These are phyloP conservation scores for Trichophyton schoenleinii DNA, from an alignment of 2,329 filamentous ascomycete genomes.

Conservation along the genomic window DNA sequence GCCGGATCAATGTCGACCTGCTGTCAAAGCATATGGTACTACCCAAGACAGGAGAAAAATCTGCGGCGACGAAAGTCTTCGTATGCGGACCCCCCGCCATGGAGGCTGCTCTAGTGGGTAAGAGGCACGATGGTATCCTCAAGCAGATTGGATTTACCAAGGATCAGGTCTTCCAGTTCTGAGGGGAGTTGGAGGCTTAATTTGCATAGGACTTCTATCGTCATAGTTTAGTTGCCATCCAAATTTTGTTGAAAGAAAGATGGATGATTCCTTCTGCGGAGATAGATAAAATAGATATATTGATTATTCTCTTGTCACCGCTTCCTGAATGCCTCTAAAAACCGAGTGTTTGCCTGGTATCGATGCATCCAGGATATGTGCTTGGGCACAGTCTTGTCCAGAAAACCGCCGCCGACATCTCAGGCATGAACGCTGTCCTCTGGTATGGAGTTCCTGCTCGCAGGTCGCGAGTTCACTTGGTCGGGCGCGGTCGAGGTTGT, in stretches of 20 bases:
- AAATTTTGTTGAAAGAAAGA: neutral
- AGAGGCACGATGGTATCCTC: conserved; percentile 39
- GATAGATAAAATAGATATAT: neutral
- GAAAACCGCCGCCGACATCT: neutral
- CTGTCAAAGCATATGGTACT: conserved; percentile 38
- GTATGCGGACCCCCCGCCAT: conserved; percentile 58
- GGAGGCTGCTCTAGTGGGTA: conserved; percentile 38
- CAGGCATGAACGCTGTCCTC: neutral
- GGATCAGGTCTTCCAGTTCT: conserved; percentile 49
- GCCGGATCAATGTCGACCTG: conserved; percentile 46
- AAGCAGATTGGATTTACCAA: conserved; percentile 45
- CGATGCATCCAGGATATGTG: neutral
- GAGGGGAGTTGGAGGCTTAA: conserved; percentile 8
- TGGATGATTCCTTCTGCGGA: neutral
- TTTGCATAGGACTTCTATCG: neutral
- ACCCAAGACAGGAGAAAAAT: conserved; percentile 28
- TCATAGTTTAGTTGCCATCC: neutral
- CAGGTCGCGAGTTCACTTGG: neutral
- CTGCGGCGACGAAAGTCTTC: conserved; percentile 43
- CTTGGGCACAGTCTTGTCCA: neutral
- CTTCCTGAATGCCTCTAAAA: neutral
- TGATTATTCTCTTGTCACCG: neutral
- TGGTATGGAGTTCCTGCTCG: neutral
- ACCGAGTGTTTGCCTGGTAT: neutral
- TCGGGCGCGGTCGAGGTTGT: neutral